Conservation (phyloP, 192 early-diverging fungal species). For the Linderina pennispora region DNA sequence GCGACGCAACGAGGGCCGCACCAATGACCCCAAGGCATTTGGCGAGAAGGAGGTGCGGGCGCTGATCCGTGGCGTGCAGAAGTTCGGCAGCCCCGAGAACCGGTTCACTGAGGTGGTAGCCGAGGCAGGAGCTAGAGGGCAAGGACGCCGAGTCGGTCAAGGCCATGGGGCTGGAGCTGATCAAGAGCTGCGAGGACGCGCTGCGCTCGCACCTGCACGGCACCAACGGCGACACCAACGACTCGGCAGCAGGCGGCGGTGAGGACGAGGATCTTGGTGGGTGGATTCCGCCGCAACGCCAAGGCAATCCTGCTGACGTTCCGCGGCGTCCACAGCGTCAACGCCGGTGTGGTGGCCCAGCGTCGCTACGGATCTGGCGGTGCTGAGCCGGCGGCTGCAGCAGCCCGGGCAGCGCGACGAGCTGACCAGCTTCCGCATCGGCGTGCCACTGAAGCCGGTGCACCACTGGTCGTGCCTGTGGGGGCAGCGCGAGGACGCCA, state of each 20-base stretch:
- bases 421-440: conserved; percentile 69
- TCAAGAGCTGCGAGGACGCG: conserved; percentile 53
- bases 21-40: conserved; percentile 46
- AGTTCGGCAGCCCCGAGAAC: conserved; percentile 75
- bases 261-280: conserved; percentile 42
- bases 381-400: conserved; percentile 58
- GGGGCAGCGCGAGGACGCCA: conserved; percentile 90
- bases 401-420: conserved; percentile 44
- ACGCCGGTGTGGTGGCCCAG: conserved; percentile 75
- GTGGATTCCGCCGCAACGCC: conserved; percentile 46
- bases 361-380: conserved; percentile 67
- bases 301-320: conserved; percentile 76
- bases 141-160: conserved; percentile 54
- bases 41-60: conserved; percentile 80
- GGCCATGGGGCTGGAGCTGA: conserved; percentile 35
- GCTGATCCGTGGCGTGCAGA: conserved; percentile 68
- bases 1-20: conserved; percentile 22
- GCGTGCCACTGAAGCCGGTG: conserved; percentile 73
- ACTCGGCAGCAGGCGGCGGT: conserved; percentile 21
- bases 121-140: conserved; percentile 70
- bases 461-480: conserved; percentile 81
- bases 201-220: conserved; percentile 41
- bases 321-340: conserved; percentile 73
- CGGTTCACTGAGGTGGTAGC: conserved; percentile 78
- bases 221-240: conserved; percentile 7